Conservation (phyloP, 495 filamentous ascomycete genomes). For the Pseudotulostoma volvatum region DNA sequence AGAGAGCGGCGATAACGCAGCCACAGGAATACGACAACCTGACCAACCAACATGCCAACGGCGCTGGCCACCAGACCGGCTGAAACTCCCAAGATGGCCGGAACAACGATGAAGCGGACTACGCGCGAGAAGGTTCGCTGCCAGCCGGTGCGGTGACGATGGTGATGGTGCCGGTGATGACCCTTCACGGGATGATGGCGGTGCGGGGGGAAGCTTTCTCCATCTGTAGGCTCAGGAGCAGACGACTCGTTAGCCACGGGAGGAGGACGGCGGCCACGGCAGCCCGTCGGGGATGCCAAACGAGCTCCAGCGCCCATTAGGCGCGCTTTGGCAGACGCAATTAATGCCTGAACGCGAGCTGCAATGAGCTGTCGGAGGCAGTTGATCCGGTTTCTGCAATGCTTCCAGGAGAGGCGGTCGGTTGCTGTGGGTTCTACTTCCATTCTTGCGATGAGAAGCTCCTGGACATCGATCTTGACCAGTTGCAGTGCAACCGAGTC, state of each 20-base stretch:
- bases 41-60: constrained; percentile 38
- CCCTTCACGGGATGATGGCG: constrained; percentile 11
- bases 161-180: constrained; percentile 14
- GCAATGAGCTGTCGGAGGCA: constrained; percentile 26
- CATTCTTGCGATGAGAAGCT: constrained; percentile 22
- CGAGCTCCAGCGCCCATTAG: constrained; percentile 18
- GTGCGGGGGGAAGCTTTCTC: constrained; percentile 3
- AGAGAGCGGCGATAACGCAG: constrained; percentile 21
- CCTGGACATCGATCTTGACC: constrained; percentile 20
- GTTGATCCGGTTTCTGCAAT: constrained; percentile 24
- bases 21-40: constrained; percentile 35
- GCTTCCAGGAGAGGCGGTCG: constrained; percentile 22
- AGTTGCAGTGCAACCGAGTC: constrained; percentile 31
- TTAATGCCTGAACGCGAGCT: constrained; percentile 21
- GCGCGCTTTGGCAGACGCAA: constrained; percentile 25
- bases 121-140: constrained; percentile 28
- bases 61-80: constrained; percentile 34
- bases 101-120: constrained; percentile 34
- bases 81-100: constrained; percentile 29
- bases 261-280: constrained; percentile 11
- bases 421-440: constrained; percentile 22
- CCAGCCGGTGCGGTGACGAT: constrained; percentile 20
- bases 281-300: constrained; percentile 13
- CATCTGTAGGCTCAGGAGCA: neutral
- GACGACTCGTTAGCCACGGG: constrained; percentile 1